phyloP scores from a whole-genome alignment of 495 filamentous ascomycete species.

The Cairneyella variabilis region DNA sequence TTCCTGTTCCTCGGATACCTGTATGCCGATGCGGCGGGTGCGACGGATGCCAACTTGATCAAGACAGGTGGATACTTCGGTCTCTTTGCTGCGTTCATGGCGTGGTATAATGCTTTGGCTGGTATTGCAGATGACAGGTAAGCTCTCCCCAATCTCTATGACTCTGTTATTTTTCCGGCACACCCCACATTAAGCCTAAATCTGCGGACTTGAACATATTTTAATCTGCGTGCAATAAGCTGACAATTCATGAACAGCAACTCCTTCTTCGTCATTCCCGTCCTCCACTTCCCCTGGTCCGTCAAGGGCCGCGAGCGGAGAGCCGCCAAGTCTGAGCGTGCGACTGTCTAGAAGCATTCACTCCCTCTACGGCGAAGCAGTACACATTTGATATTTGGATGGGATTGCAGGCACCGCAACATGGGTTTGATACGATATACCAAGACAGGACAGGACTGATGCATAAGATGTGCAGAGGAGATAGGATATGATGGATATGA shows the following conservation, averaged over 20 bases:
- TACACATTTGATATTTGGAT: no score
- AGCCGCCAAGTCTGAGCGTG: constrained; percentile 22
- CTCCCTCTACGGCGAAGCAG: no score
- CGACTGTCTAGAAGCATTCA: constrained; percentile 24
- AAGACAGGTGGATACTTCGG: constrained; percentile 88
- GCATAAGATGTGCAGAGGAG: no score
- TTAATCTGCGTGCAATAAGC: no score
- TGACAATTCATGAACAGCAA: constrained; percentile 36
- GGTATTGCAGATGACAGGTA: constrained; percentile 91
- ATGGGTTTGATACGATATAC: no score
- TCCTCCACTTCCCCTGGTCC: constrained; percentile 96
- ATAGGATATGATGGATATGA: no score
- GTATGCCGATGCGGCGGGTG: constrained; percentile 34
- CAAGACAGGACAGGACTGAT: no score
- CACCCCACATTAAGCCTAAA: not conserved
- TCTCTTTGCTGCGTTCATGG: constrained; percentile 75
- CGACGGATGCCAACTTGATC: constrained; percentile 48
- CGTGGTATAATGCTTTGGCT: constrained; percentile 96
- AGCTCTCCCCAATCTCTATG: constrained; percentile 19
- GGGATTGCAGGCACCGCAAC: no score
- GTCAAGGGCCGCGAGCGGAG: constrained; percentile 66
- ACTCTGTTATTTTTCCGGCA: not conserved
- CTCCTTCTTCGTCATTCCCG: constrained; percentile 95
- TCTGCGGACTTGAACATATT: not conserved
- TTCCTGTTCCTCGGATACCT: constrained; percentile 77